Conservation (phyloP, 2,329 filamentous ascomycete genomes). For the Verticillium tricorpus region DNA sequence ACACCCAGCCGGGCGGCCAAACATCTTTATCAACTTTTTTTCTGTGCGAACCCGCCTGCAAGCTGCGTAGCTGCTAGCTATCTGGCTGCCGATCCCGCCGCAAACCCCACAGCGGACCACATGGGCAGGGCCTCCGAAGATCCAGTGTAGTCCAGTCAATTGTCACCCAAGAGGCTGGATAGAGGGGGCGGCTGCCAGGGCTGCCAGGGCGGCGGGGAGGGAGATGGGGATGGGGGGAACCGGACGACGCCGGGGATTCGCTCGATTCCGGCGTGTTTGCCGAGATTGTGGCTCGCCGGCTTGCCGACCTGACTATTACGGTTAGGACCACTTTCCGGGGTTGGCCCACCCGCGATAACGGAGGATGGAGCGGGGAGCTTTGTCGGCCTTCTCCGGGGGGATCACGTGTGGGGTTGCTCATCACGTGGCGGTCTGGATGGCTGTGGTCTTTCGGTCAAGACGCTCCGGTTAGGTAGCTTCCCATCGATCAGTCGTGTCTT, state of each 20-base stretch:
- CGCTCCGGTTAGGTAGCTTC: too few relatives aligned
- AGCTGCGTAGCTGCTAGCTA: background rate
- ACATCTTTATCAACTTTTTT: background rate
- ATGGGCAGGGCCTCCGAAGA: background rate
- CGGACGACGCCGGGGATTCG: background rate
- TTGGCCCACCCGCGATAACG: background rate
- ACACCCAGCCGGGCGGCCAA: background rate
- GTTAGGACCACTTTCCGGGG: background rate
- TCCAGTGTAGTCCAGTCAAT: background rate
- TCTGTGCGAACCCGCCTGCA: background rate
- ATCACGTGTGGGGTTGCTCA: too few relatives aligned
- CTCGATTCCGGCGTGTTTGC: background rate
- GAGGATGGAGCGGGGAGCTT: background rate
- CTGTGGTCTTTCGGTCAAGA: background rate
- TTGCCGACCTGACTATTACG: constrained; percentile 1
- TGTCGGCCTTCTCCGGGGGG: background rate
- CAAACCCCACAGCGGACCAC: background rate
- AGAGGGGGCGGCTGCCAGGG: background rate
- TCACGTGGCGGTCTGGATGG: background rate
- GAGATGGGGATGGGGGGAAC: background rate
- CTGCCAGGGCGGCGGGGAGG: background rate
- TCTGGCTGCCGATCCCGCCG: background rate
- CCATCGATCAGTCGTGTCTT: too few relatives aligned
- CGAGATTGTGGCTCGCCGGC: constrained; percentile 1
- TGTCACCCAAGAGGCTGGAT: background rate